A percentile compares a stretch with the other conserved stretches of the same genome.
phyloP scores from a whole-genome alignment of 176 grass and related monocot genomes.

The Urochloa ruziziensis region DNA sequence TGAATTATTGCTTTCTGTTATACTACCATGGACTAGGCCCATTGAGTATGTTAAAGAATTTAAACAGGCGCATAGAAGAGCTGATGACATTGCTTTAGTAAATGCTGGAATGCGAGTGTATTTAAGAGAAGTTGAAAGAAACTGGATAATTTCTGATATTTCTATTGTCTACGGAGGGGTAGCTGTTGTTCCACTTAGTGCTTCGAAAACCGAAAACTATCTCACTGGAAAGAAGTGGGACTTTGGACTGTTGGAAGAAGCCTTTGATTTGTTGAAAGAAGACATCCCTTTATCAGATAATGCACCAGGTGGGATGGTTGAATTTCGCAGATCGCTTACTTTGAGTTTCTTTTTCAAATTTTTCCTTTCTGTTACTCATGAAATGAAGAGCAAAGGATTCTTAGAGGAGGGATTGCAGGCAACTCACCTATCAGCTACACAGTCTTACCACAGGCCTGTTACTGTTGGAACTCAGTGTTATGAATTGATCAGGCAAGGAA shows the following conservation, averaged over 20 bases:
- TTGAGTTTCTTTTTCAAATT: slow-evolving; percentile 99
- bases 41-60: slow-evolving; percentile 96
- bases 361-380: slow-evolving; percentile 76
- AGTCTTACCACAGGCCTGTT: slow-evolving; percentile 47
- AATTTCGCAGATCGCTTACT: slow-evolving; percentile 89
- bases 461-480: slow-evolving; percentile 66
- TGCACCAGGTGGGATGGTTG: slow-evolving; percentile 96
- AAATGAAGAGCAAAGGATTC: slow-evolving; percentile 66
- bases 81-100: slow-evolving; percentile 97
- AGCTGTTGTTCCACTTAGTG: slow-evolving; percentile 63
- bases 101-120: slow-evolving; percentile 84
- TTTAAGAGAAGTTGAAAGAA: slow-evolving; percentile 55
- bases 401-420: slow-evolving; percentile 45
- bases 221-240: slow-evolving; percentile 69
- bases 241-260: slow-evolving; percentile 50
- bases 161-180: slow-evolving; percentile 85
- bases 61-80: slow-evolving; percentile 95
- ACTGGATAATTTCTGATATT: slow-evolving; percentile 63
- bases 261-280: slow-evolving; percentile 72
- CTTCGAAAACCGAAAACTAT: slow-evolving; percentile 65
- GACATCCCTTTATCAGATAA: slow-evolving; percentile 70
- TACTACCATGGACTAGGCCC: slow-evolving; percentile 81
- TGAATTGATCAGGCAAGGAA: slow-evolving; percentile 76
- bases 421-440: slow-evolving; percentile 60
- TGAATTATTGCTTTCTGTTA: slow-evolving; percentile 77